Conservation (phyloP, 2,329 filamentous ascomycete species). For the Xylariaceae sp. region DNA sequence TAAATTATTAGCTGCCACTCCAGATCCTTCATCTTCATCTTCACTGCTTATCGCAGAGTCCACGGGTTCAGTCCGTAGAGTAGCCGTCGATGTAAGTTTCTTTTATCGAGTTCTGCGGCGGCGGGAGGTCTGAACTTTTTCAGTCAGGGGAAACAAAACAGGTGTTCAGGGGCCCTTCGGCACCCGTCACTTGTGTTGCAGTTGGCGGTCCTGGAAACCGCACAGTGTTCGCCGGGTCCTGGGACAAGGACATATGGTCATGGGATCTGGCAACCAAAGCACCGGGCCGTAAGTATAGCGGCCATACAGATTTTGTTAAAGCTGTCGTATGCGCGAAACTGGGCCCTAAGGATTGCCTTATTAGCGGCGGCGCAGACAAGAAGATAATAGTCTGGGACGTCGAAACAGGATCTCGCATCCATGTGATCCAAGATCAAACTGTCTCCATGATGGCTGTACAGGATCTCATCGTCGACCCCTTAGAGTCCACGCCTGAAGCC, state of each 20-base stretch:
- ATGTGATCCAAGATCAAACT: slow-evolving; percentile 77
- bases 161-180: slow-evolving; percentile 74
- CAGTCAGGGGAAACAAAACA: slow-evolving; percentile 51
- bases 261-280: slow-evolving; percentile 70
- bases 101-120: neutral
- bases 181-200: slow-evolving; percentile 80
- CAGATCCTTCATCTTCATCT: slow-evolving; percentile 67
- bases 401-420: slow-evolving; percentile 68
- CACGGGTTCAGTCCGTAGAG: slow-evolving; percentile 75
- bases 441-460: slow-evolving; percentile 78
- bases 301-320: slow-evolving; percentile 93
- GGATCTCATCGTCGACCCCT: slow-evolving; percentile 76
- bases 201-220: slow-evolving; percentile 61
- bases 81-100: slow-evolving; percentile 72
- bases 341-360: slow-evolving; percentile 65
- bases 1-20: slow-evolving; percentile 79
- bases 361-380: slow-evolving; percentile 79
- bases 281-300: slow-evolving; percentile 66
- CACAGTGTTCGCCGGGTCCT: slow-evolving; percentile 84
- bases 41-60: slow-evolving; percentile 84
- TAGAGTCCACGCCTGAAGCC: slow-evolving; percentile 55
- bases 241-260: slow-evolving; percentile 92
- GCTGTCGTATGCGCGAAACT: slow-evolving; percentile 69
- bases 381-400: slow-evolving; percentile 86
- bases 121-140: slow-evolving; percentile 15